Percentiles rank a stretch among this genome's conserved stretches.
Conservation (phyloP, 495 filamentous ascomycete genomes). For the Echria macrotheca region DNA sequence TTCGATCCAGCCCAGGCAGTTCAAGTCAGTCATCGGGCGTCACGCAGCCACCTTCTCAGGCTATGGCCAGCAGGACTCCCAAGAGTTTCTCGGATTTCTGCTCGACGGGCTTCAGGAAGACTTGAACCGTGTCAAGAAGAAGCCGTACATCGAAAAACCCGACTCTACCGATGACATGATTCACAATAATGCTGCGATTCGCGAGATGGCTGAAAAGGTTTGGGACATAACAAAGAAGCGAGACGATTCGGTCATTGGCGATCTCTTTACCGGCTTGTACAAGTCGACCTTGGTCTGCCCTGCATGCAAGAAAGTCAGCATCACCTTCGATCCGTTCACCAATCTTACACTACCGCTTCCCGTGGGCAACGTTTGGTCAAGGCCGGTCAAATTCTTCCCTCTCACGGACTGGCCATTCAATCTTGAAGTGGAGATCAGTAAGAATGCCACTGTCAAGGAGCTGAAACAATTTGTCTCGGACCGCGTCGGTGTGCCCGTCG, state of each 20-base stretch:
- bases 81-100: constrained; percentile 95
- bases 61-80: constrained; percentile 94
- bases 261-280: constrained; percentile 95
- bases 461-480: constrained; percentile 73
- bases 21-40: constrained; percentile 75
- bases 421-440: constrained; percentile 84
- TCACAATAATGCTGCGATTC: constrained; percentile 66
- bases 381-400: constrained; percentile 68
- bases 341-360: constrained; percentile 88
- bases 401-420: constrained; percentile 56
- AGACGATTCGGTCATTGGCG: constrained; percentile 90
- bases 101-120: constrained; percentile 94
- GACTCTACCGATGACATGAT: constrained; percentile 98
- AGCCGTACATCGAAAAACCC: constrained; percentile 96
- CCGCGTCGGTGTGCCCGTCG: constrained; percentile 54
- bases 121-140: constrained; percentile 86
- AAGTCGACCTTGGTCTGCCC: constrained; percentile 95
- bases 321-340: constrained; percentile 98
- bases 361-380: constrained; percentile 69
- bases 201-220: constrained; percentile 75
- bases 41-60: constrained; percentile 83
- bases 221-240: constrained; percentile 89
- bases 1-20: constrained; percentile 65
- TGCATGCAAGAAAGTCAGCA: constrained; percentile 87
- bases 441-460: constrained; percentile 62